Base-by-base conservation (phyloP, 2,329 filamentous ascomycete species). In the Juglanconis sp. region DNA sequence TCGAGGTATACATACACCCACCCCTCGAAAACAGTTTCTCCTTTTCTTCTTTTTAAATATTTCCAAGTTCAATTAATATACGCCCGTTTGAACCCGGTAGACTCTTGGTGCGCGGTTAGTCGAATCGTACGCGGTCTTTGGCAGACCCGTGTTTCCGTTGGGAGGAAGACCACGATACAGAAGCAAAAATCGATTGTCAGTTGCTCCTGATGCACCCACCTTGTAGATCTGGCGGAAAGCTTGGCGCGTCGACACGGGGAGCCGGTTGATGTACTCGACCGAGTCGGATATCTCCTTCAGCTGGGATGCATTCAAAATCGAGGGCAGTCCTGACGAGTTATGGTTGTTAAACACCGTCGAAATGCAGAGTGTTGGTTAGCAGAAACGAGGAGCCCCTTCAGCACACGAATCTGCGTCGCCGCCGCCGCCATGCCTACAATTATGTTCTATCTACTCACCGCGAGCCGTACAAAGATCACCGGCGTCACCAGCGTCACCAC, bases 361-460 rank as follows among this genome's bases (percentile, higher is more conserved):
- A 49, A 61, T 69, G 30, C 5, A n/a, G 7, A 32, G 15, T 42
- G 35, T 65, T 61, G 56, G 4, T 58, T 61, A 61, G 38, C 13
- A 58, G 70, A 24, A 31, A 49, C 11, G 8, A 5, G 11, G 17
- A 30, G 9, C 2, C 24, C 24, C 24, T 24, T 24, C 24, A 76
- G 68, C 31, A 73, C 72, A 40, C 75, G 71, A 38, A 75, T 68
- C 59, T 76, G 75, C 4, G 74, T 74, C 24, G 24, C 24, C 6
- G 72, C 65, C 5, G 71, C 68, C 11, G 74, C 73, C 67, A 76
- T 70, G 0, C 67, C 68, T 47, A 75, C 71, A 7, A 68, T 66
- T 57, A 72, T 67, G 56, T 75, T 71, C 53, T 67, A 61, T 10
- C 71, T 47, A 0, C 66, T 60, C 13, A 72, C 68, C n/a, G 73